Percentiles rank a stretch among this genome's conserved stretches.
Conservation (phyloP, 192 early-diverging fungal species). For the Diversispora eburnea region DNA sequence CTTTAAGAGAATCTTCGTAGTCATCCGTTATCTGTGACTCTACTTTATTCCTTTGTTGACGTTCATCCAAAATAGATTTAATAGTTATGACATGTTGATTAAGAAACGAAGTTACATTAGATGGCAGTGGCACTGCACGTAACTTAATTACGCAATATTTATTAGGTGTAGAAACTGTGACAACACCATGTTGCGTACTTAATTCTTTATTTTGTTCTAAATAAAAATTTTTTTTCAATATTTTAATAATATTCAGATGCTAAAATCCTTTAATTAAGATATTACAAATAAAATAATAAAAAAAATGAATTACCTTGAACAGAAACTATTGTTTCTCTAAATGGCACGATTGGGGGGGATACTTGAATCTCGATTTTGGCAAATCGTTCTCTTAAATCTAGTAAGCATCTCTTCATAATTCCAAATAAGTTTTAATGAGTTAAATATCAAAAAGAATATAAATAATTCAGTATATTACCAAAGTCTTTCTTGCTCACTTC, state of each 20-base stretch:
- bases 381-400: constrained; percentile 90
- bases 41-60: constrained; percentile 30
- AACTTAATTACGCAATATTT: constrained; percentile 59
- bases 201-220: constrained; percentile 44
- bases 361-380: constrained; percentile 92
- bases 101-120: constrained; percentile 56
- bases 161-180: constrained; percentile 56
- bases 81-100: constrained; percentile 49
- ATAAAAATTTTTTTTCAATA: constrained; percentile 32
- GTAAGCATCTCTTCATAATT: constrained; percentile 71
- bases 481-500: constrained; percentile 48
- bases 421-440: background rate
- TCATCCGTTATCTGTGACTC: constrained; percentile 28
- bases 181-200: constrained; percentile 58
- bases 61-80: constrained; percentile 52
- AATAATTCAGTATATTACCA: background rate
- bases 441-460: background rate
- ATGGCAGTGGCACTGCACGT: constrained; percentile 68
- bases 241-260: constrained; percentile 16
- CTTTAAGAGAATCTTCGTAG: constrained; percentile 11
- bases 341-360: constrained; percentile 94
- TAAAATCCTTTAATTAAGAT: background rate
- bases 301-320: constrained; percentile 20
- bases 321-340: constrained; percentile 86
- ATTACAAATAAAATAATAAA: background rate